Percentiles rank a stretch among this genome's conserved stretches.
These are phyloP conservation scores for Sonneratia caseolaris DNA, from an alignment of 345 rosid species.

Conservation along the genomic window DNA sequence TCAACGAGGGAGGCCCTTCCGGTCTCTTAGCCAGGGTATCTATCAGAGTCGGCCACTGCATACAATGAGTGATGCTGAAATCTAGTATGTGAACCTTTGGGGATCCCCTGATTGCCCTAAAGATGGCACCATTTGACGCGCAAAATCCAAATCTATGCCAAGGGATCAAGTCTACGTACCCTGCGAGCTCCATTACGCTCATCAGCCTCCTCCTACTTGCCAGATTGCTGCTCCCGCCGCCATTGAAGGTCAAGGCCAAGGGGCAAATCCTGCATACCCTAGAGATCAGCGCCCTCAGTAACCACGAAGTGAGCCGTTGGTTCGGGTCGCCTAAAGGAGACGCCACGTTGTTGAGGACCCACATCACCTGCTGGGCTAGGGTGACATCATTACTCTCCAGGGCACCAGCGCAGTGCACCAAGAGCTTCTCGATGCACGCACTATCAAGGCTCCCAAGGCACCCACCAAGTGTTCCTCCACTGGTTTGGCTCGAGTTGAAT, in stretches of 20 bases:
- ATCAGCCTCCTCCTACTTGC: constrained; percentile 27
- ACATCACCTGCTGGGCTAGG: constrained; percentile 69
- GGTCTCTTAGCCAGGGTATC: constrained; percentile 54
- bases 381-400: constrained; percentile 56
- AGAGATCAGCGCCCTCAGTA: constrained; percentile 46
- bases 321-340: constrained; percentile 54
- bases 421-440: constrained; percentile 59
- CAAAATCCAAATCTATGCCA: constrained; percentile 72
- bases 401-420: constrained; percentile 63
- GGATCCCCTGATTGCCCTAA: constrained; percentile 31
- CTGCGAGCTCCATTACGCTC: constrained; percentile 57
- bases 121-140: constrained; percentile 47
- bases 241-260: constrained; percentile 29
- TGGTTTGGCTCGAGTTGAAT: constrained; percentile 20
- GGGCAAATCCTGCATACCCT: constrained; percentile 50
- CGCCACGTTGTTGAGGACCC: constrained; percentile 74
- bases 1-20: constrained; percentile 55
- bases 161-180: constrained; percentile 63
- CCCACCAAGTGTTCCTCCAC: constrained; percentile 46
- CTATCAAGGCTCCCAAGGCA: constrained; percentile 62
- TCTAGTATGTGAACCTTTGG: constrained; percentile 48
- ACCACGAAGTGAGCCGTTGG: constrained; percentile 53
- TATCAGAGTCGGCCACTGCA: constrained; percentile 73
- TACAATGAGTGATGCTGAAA: constrained; percentile 58
- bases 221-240: constrained; percentile 12